Evolutionary conservation across 305 asterid species (phyloP), one percentile per base, ranked within the genome.

Genomic region (Fraxinus sp.): DNA sequence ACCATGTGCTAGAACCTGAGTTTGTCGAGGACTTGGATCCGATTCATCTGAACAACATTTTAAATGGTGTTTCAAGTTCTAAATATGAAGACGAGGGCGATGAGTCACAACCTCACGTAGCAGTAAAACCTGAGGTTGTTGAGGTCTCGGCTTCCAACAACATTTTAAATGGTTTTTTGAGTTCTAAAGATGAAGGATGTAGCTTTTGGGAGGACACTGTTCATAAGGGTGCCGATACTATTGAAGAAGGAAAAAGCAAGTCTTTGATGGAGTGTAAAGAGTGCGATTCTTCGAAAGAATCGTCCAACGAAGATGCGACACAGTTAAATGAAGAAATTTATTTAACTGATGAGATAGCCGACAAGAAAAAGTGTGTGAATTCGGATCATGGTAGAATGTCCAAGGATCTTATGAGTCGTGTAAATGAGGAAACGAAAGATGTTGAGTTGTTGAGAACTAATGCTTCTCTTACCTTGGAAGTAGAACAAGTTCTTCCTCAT

Each of bases 101-200:
- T n/a, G 87, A 80, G 64, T 86, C 79, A 30, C 71, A 66, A 44
- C 82, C 81, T 84, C 92, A 81, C n/a, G 75, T 71, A 71, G 78
- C 71, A 33, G 83, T 86, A 20, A 88, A 88, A 76, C 77, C 83
- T 79, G 91, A 89, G 88, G 72, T 84, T 68, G 84, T 22, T 70
- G 89, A 83, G 88, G 89, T 86, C 33, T 79, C 70, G 77, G 72
- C 55, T 36, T 49, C 71, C 49, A 80, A 77, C 79, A 85, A 74
- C 41, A 33, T n/a, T 64, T 83, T 32, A 8, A 49, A 84, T 81
- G 84, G 41, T 52, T 52, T 55, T 74, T 77, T 79, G 59, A 80
- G 85, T 77, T 78, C 64, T 74, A 30, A 77, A 62, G 85, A 84
- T 35, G 90, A 86, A 83, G 84, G 79, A 79, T 72, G 77, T 72